A percentile compares a stretch with the other conserved stretches of the same genome.
Evolutionary conservation across 441 rosid genomes (phyloP).

Genomic region (Mallotus repandus): DNA sequence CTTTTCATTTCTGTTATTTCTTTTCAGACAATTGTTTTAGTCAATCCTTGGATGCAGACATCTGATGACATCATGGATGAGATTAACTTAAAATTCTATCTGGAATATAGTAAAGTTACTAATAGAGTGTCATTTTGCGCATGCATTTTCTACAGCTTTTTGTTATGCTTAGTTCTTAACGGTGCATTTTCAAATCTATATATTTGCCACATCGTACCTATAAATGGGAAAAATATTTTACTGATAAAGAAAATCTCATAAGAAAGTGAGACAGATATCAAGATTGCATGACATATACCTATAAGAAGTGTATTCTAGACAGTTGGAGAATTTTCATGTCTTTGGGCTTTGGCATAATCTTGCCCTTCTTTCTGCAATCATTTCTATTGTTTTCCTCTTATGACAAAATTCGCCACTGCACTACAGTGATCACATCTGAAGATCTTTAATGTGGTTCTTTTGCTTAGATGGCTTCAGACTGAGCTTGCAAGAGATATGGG

Average conservation of each 20-base stretch:
- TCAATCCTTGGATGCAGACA: not conserved
- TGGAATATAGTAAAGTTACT: not conserved
- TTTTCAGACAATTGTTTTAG: not conserved
- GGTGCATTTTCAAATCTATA: not conserved
- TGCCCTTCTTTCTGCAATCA: not conserved
- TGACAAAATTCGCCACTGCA: not conserved
- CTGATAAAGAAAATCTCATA: not conserved
- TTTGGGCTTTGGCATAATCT: not conserved
- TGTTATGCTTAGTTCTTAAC: not conserved
- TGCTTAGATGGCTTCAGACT: conserved; percentile 85
- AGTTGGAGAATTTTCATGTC: not conserved
- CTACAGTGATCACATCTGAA: conserved; percentile 34
- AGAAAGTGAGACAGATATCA: not conserved
- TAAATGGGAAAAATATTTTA: not conserved
- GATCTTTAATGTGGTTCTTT: conserved; percentile 45
- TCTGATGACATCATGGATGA: not conserved
- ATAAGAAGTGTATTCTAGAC: not conserved
- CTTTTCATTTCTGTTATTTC: not conserved
- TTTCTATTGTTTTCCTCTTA: not conserved
- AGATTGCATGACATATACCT: not conserved
- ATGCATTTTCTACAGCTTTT: not conserved
- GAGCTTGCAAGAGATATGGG: conserved; percentile 98
- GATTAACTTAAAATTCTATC: not conserved
- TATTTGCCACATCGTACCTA: not conserved
- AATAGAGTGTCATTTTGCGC: not conserved